Conservation (phyloP, 371 early-diverging fungal genomes). For the Rhizomucor miehei region DNA sequence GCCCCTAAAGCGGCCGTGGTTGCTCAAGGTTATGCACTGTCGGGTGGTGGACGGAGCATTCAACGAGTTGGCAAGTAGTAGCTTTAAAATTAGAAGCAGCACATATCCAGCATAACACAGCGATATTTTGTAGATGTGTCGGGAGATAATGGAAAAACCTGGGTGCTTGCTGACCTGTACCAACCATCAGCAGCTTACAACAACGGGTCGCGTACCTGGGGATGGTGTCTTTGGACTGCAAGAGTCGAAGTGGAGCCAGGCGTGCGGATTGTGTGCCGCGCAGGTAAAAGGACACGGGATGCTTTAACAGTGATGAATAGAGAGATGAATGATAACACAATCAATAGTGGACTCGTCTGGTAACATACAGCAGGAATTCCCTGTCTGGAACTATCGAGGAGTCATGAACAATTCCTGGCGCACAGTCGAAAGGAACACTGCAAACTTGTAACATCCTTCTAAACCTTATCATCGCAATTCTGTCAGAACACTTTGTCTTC, state of each 20-base stretch:
- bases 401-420: slow-evolving; percentile 80
- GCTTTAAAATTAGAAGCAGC: not conserved
- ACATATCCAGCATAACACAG: not conserved
- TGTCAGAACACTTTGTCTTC: too few species aligned
- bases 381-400: slow-evolving; percentile 84
- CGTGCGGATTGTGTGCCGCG: slow-evolving; percentile 61
- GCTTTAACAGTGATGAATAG: not conserved
- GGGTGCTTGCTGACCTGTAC: slow-evolving; percentile 59
- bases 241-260: slow-evolving; percentile 26
- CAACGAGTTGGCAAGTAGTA: slow-evolving; percentile 61
- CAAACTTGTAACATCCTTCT: too few species aligned
- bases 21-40: slow-evolving; percentile 36
- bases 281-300: slow-evolving; percentile 44
- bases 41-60: slow-evolving; percentile 56
- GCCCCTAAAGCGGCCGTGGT: slow-evolving; percentile 10
- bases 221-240: slow-evolving; percentile 79
- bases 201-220: slow-evolving; percentile 49
- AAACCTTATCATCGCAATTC: too few species aligned
- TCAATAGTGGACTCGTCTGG: slow-evolving; percentile 63
- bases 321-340: not conserved
- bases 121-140: slow-evolving; percentile 58
- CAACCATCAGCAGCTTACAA: slow-evolving; percentile 28
- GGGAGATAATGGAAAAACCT: slow-evolving; percentile 78
- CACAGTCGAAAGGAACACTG: not conserved
- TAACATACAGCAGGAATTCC: slow-evolving; percentile 75